phyloP scores from a whole-genome alignment of 2,329 filamentous ascomycete genomes.

The Penicillium oxalicum region DNA sequence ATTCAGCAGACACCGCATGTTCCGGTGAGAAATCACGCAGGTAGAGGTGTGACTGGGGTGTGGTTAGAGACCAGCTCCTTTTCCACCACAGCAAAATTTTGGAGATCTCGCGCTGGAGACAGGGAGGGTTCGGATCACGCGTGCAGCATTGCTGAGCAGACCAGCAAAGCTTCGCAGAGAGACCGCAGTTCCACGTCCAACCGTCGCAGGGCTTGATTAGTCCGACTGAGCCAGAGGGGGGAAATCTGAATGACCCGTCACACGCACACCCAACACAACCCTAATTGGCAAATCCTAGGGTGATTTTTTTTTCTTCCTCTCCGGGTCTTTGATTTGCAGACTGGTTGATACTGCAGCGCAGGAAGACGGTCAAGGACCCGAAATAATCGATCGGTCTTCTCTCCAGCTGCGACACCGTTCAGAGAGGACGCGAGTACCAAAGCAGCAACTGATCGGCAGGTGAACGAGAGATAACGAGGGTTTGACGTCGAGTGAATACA shows the following conservation, averaged over 20 bases:
- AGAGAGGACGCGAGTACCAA: conserved; percentile 11
- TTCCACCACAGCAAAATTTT: conserved; percentile 26
- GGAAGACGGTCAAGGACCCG: conserved; percentile 5
- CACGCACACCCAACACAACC: neutral
- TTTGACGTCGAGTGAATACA: too few relatives aligned
- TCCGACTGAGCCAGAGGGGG: neutral
- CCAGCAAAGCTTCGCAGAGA: conserved; percentile 7
- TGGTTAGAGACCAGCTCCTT: conserved; percentile 41
- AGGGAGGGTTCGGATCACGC: conserved; percentile 6
- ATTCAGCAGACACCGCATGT: conserved; percentile 18
- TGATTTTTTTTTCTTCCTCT: too few relatives aligned
- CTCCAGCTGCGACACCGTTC: conserved; percentile 10
- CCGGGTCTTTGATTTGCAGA: neutral
- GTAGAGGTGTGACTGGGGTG: conserved; percentile 19
- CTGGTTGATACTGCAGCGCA: conserved; percentile 4
- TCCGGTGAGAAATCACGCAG: conserved; percentile 8
- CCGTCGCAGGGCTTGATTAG: neutral
- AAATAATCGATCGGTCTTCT: conserved; percentile 15
- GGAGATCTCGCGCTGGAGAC: conserved; percentile 1
- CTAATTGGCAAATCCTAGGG: neutral
- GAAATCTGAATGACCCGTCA: conserved; percentile 7
- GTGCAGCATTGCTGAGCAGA: conserved; percentile 17
- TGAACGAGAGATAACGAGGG: neutral
- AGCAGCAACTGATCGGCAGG: conserved; percentile 18
- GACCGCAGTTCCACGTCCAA: conserved; percentile 1